Percentiles rank a stretch among this genome's conserved stretches.
Evolutionary conservation across 306 rosid species (phyloP).

Genomic region (Fagus sylvatica): DNA sequence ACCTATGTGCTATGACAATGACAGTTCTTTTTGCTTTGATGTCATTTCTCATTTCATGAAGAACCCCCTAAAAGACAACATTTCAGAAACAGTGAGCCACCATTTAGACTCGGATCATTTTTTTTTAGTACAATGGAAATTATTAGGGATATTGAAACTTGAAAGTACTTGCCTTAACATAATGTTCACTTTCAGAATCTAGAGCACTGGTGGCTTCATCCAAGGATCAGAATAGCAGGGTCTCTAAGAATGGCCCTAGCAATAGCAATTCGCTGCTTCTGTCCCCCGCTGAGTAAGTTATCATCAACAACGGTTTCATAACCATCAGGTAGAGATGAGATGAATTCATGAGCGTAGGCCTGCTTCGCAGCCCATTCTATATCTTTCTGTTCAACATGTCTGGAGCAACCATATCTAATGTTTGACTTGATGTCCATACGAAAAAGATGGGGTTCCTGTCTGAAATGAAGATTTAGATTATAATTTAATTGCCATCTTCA

Average conservation of each 20-base stretch:
- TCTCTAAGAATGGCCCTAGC: constrained; percentile 55
- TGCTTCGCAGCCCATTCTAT: constrained; percentile 47
- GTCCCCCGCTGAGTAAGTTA: constrained; percentile 48
- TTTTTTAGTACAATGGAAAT: neutral
- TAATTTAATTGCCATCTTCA: constrained; percentile 1
- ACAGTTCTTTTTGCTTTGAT: constrained; percentile 34
- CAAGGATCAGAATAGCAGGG: constrained; percentile 49
- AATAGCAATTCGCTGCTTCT: constrained; percentile 57
- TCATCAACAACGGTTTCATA: constrained; percentile 49
- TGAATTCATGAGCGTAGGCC: constrained; percentile 46
- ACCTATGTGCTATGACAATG: constrained; percentile 50
- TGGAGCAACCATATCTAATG: constrained; percentile 39
- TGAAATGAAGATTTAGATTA: constrained; percentile 18
- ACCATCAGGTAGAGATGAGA: constrained; percentile 46
- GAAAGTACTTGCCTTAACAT: constrained; percentile 31
- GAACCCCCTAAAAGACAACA: constrained; percentile 30
- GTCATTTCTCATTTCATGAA: constrained; percentile 30
- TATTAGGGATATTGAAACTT: neutral
- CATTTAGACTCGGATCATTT: neutral
- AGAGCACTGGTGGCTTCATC: constrained; percentile 60
- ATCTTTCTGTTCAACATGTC: constrained; percentile 35
- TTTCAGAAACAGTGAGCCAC: neutral
- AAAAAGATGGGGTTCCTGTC: constrained; percentile 54
- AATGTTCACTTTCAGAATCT: constrained; percentile 46
- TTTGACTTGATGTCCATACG: constrained; percentile 50